phyloP scores from a whole-genome alignment of 2,329 filamentous ascomycete species.

The Pseudomassariella vexata region DNA sequence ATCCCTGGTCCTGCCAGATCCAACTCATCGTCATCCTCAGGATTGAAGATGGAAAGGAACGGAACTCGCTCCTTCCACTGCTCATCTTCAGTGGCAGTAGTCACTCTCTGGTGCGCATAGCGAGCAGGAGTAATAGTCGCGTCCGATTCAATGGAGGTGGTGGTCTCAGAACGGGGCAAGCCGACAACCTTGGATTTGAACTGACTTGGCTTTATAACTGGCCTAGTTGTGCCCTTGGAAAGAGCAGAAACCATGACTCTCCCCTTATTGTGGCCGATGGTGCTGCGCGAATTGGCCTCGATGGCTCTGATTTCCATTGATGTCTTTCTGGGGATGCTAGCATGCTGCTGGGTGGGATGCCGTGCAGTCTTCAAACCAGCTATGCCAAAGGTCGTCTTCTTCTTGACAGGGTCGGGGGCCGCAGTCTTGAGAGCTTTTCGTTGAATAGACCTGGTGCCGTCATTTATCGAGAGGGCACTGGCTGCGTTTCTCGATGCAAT shows the following conservation, averaged over 20 bases:
- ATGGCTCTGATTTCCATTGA: conserved; percentile 56
- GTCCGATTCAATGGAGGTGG: conserved; percentile 31
- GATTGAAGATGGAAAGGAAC: conserved; percentile 55
- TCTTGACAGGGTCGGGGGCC: conserved; percentile 16
- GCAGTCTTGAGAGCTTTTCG: conserved; percentile 19
- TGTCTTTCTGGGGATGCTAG: conserved; percentile 37
- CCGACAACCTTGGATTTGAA: conserved; percentile 11
- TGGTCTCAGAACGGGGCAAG: conserved; percentile 27
- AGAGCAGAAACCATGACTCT: conserved; percentile 48
- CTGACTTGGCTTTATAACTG: conserved; percentile 2
- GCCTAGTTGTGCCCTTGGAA: conserved; percentile 26
- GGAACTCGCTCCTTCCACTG: conserved; percentile 36
- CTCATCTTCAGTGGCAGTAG: conserved; percentile 22
- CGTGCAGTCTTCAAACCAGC: conserved; percentile 25
- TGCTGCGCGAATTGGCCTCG: conserved; percentile 67
- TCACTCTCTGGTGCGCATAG: conserved; percentile 26
- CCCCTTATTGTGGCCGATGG: conserved; percentile 80
- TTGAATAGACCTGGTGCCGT: conserved; percentile 23
- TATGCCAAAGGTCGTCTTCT: conserved; percentile 16
- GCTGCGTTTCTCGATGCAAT: conserved; percentile 50
- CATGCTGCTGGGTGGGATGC: conserved; percentile 27
- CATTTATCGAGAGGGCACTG: conserved; percentile 41
- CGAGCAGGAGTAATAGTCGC: conserved; percentile 43
- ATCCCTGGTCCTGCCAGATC: conserved; percentile 22
- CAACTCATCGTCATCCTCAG: conserved; percentile 32